phyloP scores from a whole-genome alignment of 139 green algal species.

The Coccomyxa sp. region DNA sequence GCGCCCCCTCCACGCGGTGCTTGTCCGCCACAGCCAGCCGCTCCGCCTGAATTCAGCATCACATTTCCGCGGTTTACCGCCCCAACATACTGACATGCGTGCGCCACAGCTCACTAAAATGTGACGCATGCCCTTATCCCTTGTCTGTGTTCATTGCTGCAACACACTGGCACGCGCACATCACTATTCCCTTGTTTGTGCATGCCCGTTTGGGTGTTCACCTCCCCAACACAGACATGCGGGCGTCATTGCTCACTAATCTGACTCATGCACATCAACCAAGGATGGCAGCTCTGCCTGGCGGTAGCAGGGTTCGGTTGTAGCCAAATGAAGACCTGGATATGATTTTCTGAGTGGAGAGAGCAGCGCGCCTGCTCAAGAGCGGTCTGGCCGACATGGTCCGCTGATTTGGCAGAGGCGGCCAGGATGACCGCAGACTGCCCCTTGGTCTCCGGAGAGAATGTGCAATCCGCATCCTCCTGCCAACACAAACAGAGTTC shows the following conservation, averaged over 20 bases:
- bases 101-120: neutral
- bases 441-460: constrained; percentile 30
- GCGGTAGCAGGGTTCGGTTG: neutral
- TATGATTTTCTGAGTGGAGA: neutral
- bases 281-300: neutral
- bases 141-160: neutral
- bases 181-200: too few relatives aligned
- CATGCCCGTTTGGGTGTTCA: too few relatives aligned
- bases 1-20: constrained; percentile 14
- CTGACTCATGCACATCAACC: too few relatives aligned
- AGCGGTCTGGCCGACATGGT: constrained; percentile 6
- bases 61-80: neutral
- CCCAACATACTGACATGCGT: neutral
- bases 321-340: neutral
- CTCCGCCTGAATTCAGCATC: neutral
- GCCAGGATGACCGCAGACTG: constrained; percentile 20
- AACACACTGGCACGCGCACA: too few relatives aligned
- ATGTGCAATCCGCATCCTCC: constrained; percentile 26
- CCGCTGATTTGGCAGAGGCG: neutral
- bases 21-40: constrained; percentile 20
- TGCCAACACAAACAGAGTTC: neutral
- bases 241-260: too few relatives aligned
- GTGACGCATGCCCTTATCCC: too few relatives aligned
- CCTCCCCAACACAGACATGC: too few relatives aligned
- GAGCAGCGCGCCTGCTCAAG: constrained; percentile 4